phyloP scores from a whole-genome alignment of 148 eudicot species.

The Dysphania ambrosioides region DNA sequence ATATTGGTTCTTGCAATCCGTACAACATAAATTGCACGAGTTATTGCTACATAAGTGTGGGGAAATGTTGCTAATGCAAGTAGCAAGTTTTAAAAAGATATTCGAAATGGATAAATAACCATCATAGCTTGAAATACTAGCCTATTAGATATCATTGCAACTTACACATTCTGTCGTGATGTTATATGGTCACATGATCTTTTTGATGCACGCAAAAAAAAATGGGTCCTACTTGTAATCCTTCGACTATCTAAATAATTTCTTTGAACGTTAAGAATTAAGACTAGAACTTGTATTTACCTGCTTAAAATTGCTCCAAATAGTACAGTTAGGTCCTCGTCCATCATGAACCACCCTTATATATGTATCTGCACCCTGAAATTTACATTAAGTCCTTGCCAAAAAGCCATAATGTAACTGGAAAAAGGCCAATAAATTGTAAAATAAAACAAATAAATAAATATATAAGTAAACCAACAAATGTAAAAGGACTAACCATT shows the following conservation, averaged over 20 bases:
- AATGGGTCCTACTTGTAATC: not conserved
- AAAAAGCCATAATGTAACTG: not conserved
- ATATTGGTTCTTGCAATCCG: constrained; percentile 78
- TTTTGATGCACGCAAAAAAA: not conserved
- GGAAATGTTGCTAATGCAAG: not conserved
- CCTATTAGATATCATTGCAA: not conserved
- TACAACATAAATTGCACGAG: constrained; percentile 49
- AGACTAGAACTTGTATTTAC: constrained; percentile 29
- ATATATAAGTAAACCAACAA: not conserved
- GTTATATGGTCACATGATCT: not conserved
- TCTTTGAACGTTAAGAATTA: not conserved
- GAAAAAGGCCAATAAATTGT: not conserved
- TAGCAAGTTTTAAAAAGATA: not conserved
- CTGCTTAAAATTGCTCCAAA: constrained; percentile 99
- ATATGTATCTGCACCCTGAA: constrained; percentile 99
- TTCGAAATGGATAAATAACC: not conserved
- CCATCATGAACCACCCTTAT: constrained; percentile 99
- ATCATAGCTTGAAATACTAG: not conserved
- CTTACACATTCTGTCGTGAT: too few relatives aligned
- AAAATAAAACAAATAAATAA: not conserved
- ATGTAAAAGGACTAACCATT: constrained; percentile 55
- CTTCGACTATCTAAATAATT: not conserved
- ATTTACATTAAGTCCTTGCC: constrained; percentile 35
- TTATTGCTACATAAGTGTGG: not conserved
- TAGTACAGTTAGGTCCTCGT: constrained; percentile 68